Base-by-base conservation (phyloP, 257 asterid species). In the Solanum tarijense region DNA sequence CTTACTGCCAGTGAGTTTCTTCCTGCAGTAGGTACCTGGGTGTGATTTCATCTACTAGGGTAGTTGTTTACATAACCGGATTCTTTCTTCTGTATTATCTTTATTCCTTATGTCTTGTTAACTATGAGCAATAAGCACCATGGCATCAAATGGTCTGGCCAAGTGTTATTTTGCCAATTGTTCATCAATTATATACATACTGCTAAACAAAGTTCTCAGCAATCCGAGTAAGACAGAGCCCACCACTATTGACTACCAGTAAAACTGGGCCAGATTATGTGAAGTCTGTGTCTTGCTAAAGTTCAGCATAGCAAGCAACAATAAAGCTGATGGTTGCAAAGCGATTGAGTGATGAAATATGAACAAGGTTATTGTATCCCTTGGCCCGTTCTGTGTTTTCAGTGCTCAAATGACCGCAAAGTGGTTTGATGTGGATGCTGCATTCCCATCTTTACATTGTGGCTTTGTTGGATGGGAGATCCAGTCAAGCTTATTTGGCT, bases 381-480 rank as follows among this genome's bases (percentile, higher is more conserved):
- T 29, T 81, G 85, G 39, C 85, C n/a, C 38, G 16, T 29, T 29
- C 68, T 9, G 85, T 81, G 85, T 25, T 81, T 81, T 81, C 85
- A 46, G 68, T 81, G 69, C 62, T 39, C 83, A 41, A 69, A 71
- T 29, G 46, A 65, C 69, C 3, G n/a, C 60, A 41, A 81, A 13
- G 43, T 31, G 35, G 34, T 48, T 68, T 43, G 83, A 41, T 39
- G 88, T 55, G 83, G 88, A 81, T 62, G 88, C 71, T 83, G 83
- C 72, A 48, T 43, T 86, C 82, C 82, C 71, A 69, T 39, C 83
- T 68, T 74, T 68, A 35, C 65, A 55, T 14, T 6, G 86, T 79
- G 68, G 88, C 86, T 83, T 48, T 86, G 79, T 81, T 87, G 88
- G 83, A 90, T 88, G 72, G 41, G 75, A 87, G 75, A 86, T 89